Conservation (phyloP, 2,329 filamentous ascomycete species). For the Sordariomycetes sp. region DNA sequence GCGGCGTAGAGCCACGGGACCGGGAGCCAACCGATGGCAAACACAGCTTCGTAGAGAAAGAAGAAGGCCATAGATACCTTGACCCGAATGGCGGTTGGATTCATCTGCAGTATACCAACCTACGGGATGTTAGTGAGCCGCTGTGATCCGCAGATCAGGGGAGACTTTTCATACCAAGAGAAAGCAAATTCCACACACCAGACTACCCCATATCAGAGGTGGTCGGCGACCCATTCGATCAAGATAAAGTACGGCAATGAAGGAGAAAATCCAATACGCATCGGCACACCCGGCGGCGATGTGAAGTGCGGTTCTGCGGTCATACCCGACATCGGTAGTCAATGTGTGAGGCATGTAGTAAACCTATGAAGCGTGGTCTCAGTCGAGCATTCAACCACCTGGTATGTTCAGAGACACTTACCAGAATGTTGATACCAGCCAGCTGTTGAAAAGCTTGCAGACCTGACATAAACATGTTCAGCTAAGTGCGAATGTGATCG, state of each 20-base stretch:
- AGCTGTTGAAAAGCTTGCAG: constrained; percentile 30
- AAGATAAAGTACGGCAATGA: constrained; percentile 39
- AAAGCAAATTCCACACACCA: not conserved
- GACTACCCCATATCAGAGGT: not conserved
- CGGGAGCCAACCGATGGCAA: constrained; percentile 20
- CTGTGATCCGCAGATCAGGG: not conserved
- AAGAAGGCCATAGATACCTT: constrained; percentile 14
- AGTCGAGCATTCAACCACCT: too few species aligned
- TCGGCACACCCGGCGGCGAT: constrained; percentile 33
- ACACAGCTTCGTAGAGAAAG: constrained; percentile 28
- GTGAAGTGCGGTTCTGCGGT: constrained; percentile 22
- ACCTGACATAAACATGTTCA: too few species aligned
- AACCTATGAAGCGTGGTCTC: not conserved
- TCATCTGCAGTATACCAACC: not conserved
- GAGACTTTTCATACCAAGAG: not conserved
- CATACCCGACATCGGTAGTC: not conserved
- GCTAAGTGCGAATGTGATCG: too few species aligned
- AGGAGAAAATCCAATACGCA: constrained; percentile 29
- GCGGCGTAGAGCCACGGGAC: constrained; percentile 15
- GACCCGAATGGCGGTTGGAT: not conserved
- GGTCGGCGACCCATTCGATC: constrained; percentile 24
- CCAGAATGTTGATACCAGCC: constrained; percentile 36
- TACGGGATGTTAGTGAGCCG: not conserved
- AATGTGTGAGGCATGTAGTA: not conserved
- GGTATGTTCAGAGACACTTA: constrained; percentile 4